Evolutionary conservation across 2,329 filamentous ascomycete genomes (phyloP).

Genomic region (Xylariales sp.): DNA sequence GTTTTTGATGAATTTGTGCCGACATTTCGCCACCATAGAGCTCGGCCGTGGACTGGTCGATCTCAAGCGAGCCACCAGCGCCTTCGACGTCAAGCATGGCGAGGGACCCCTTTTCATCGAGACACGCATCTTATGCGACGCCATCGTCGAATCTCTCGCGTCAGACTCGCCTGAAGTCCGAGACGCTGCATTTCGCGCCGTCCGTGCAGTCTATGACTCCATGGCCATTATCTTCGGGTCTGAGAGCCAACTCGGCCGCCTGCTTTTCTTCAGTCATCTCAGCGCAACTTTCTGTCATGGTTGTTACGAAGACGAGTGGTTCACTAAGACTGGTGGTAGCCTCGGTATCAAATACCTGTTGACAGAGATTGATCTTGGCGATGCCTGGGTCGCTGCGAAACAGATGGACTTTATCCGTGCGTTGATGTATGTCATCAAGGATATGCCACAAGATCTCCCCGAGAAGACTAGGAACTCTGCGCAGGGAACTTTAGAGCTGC

Average conservation of each 20-base stretch:
- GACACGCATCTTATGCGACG: constrained; percentile 80
- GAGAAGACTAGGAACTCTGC: constrained; percentile 82
- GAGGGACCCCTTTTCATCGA: constrained; percentile 87
- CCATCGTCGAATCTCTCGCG: constrained; percentile 82
- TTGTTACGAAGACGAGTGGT: constrained; percentile 98
- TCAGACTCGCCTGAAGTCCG: constrained; percentile 78
- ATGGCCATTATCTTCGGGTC: constrained; percentile 76
- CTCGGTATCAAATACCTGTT: constrained; percentile 85
- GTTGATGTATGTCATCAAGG: constrained; percentile 96
- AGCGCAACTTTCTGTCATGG: constrained; percentile 85
- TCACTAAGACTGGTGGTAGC: constrained; percentile 90
- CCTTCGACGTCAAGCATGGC: constrained; percentile 79
- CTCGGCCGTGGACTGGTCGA: constrained; percentile 80
- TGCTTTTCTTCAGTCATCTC: constrained; percentile 82
- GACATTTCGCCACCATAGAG: constrained; percentile 87
- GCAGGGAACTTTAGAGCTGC: constrained; percentile 74
- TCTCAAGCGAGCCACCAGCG: constrained; percentile 67
- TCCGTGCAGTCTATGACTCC: constrained; percentile 73
- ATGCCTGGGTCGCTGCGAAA: constrained; percentile 74
- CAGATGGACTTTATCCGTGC: constrained; percentile 86
- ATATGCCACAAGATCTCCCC: constrained; percentile 91
- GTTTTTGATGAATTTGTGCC: constrained; percentile 76
- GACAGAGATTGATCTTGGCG: constrained; percentile 78
- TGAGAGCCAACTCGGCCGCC: constrained; percentile 62
- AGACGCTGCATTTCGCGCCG: constrained; percentile 74